Evolutionary conservation across 2,329 filamentous ascomycete species (phyloP).

Genomic region (Fusarium neocosmosporiellum): DNA sequence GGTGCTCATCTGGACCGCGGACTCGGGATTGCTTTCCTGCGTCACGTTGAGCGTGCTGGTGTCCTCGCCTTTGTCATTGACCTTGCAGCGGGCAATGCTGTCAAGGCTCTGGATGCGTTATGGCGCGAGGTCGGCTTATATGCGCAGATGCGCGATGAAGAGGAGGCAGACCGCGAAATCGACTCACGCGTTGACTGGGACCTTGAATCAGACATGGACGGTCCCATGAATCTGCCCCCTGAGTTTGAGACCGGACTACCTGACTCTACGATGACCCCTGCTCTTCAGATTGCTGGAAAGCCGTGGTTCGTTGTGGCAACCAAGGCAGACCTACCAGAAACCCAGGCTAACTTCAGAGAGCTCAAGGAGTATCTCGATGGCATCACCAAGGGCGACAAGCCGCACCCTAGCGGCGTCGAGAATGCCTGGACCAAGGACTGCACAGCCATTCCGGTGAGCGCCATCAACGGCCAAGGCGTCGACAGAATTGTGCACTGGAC

Average conservation of each 20-base stretch:
- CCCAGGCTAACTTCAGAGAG: conserved; percentile 78
- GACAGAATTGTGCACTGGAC: conserved; percentile 79
- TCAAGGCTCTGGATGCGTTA: conserved; percentile 80
- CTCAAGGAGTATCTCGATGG: conserved; percentile 77
- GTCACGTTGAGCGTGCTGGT: conserved; percentile 93
- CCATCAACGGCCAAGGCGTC: conserved; percentile 87
- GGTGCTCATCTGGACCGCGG: conserved; percentile 93
- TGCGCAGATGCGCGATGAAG: conserved; percentile 79
- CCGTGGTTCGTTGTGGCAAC: conserved; percentile 97
- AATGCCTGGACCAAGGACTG: conserved; percentile 70
- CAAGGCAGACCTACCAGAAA: conserved; percentile 86
- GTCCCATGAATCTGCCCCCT: conserved; percentile 41
- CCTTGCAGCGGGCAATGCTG: conserved; percentile 81
- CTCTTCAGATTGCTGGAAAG: conserved; percentile 87
- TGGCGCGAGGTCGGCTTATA: conserved; percentile 95
- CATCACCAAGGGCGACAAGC: conserved; percentile 69
- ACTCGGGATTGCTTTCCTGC: conserved; percentile 89
- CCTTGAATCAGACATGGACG: conserved; percentile 59
- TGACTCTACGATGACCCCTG: conserved; percentile 40
- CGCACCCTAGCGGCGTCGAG: conserved; percentile 78
- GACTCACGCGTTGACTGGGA: conserved; percentile 68
- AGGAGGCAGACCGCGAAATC: conserved; percentile 73
- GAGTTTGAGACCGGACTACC: conserved; percentile 27
- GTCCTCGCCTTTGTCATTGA: conserved; percentile 96
- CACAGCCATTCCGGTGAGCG: conserved; percentile 85